Conservation (phyloP, 176 grass and related monocot genomes). For the Lolium multiflorum region DNA sequence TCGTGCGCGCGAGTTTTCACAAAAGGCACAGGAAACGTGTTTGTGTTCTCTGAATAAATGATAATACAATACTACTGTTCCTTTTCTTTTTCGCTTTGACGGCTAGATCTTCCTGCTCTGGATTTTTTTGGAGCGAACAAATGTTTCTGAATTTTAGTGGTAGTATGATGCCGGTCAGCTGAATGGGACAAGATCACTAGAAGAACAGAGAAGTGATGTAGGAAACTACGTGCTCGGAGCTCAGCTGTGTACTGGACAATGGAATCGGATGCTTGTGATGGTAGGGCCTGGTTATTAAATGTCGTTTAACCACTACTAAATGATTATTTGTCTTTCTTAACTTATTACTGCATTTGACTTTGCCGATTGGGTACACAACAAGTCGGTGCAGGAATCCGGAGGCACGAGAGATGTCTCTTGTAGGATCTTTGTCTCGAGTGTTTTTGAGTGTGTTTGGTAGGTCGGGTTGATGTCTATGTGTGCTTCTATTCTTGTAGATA, state of each 20-base stretch:
- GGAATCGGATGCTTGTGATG: slow-evolving; percentile 9
- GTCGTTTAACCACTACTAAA: slow-evolving; percentile 13
- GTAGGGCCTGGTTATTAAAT: neutral
- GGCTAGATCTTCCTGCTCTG: neutral
- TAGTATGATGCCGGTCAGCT: neutral
- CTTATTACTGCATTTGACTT: neutral
- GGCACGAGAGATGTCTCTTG: no score
- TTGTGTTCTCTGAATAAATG: slow-evolving; percentile 20
- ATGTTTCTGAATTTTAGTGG: slow-evolving; percentile 1
- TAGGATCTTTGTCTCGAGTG: neutral
- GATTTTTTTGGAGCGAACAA: neutral
- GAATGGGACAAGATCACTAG: neutral
- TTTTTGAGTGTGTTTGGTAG: no score
- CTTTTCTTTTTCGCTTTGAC: neutral
- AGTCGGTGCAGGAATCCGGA: slow-evolving; percentile 23
- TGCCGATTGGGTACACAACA: neutral
- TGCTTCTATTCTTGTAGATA: no score
- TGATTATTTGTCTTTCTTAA: neutral
- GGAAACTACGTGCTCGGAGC: slow-evolving; percentile 48
- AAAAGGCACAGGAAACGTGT: slow-evolving; percentile 19
- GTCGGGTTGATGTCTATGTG: no score
- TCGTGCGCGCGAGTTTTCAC: slow-evolving; percentile 1
- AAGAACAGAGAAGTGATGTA: neutral
- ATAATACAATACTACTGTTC: neutral
- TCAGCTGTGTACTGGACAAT: neutral